Base-by-base conservation (phyloP, 176 grass and related monocot genomes). In the Poa annua region DNA sequence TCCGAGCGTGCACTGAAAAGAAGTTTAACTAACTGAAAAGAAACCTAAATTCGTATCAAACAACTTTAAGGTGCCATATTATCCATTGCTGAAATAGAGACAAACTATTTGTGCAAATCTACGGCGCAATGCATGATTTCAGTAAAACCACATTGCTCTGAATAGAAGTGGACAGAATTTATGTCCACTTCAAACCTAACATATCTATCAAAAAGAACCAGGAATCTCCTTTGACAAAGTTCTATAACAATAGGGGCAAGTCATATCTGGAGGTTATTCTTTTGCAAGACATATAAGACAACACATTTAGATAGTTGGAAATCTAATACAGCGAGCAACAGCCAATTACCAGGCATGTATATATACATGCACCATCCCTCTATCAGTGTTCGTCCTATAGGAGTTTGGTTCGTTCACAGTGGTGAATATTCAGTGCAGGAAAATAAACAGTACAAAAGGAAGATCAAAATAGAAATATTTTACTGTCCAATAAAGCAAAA, bases 151-250 rank as follows among this genome's bases (percentile, higher is more conserved):
- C 63, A 72, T 38, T 87, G 11, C 32, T 62, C 51, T 47, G 52
- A 13, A 32, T 80, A 77, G 7, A 75, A 81, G 42, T 15, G 71
- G 63, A 50, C n/a, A 78, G 72, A 81, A 59, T 79, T 77, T 71
- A 62, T 76, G 44, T 17, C 80, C 69, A 63, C 84, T 81, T 84
- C 89, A 77, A 75, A 86, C 85, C 81, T 91, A 91, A 77, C 76
- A 81, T 12, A 5, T 85, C 44, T 38, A 89, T 55, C 35, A 6
- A 86, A 81, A 56, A 56, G 73, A 73, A 72, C 45, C 59, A 36
- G 8, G 80, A 48, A 83, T 71, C 76, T 20, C 63, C 64, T 83
- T 80, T 86, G 79, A 39, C 7, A 85, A 81, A 84, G 42, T 65
- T 78, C 60, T 34, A 85, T 34, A 56, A 21, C 36, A 71, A 85